Conservation (phyloP, 2,329 filamentous ascomycete genomes). For the Myriosclerotinia curreyana region DNA sequence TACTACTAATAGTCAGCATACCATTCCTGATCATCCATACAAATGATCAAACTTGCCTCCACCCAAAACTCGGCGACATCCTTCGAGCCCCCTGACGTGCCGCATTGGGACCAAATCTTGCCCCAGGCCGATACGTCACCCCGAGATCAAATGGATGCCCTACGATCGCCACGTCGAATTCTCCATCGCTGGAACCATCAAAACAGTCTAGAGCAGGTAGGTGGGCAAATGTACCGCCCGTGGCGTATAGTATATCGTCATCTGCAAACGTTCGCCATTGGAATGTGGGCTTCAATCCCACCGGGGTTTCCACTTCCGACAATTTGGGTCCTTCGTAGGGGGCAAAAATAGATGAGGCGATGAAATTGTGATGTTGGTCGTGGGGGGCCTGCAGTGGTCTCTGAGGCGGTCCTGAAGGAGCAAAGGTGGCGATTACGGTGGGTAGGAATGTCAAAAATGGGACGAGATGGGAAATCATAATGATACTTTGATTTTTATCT, state of each 20-base stretch:
- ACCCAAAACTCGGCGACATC: slow-evolving; percentile 30
- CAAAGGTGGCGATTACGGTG: not conserved
- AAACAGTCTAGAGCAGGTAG: slow-evolving; percentile 35
- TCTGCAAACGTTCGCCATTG: slow-evolving; percentile 24
- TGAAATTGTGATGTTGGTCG: slow-evolving; percentile 21
- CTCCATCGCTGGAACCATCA: slow-evolving; percentile 24
- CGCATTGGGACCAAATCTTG: slow-evolving; percentile 37
- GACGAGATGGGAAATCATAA: slow-evolving; percentile 8
- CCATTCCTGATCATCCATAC: not conserved
- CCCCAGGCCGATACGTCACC: slow-evolving; percentile 36
- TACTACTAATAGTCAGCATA: slow-evolving; percentile 29
- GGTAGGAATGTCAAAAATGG: slow-evolving; percentile 1
- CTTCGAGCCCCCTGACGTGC: slow-evolving; percentile 34
- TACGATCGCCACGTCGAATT: slow-evolving; percentile 38
- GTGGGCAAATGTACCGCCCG: slow-evolving; percentile 34
- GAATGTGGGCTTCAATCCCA: slow-evolving; percentile 31
- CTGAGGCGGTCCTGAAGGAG: not conserved
- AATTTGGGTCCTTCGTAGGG: not conserved
- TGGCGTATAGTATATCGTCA: slow-evolving; percentile 7
- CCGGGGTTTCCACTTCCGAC: slow-evolving; percentile 15
- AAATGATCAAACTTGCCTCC: slow-evolving; percentile 30
- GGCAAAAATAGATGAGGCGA: slow-evolving; percentile 27
- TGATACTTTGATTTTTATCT: not conserved
- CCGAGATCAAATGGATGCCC: slow-evolving; percentile 38
- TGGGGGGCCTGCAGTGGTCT: not conserved